Percentiles rank a stretch among this genome's conserved stretches.
These are phyloP conservation scores for Pterocarpus macrocarpus DNA, from an alignment of 306 rosid genomes.

Conservation along the genomic window DNA sequence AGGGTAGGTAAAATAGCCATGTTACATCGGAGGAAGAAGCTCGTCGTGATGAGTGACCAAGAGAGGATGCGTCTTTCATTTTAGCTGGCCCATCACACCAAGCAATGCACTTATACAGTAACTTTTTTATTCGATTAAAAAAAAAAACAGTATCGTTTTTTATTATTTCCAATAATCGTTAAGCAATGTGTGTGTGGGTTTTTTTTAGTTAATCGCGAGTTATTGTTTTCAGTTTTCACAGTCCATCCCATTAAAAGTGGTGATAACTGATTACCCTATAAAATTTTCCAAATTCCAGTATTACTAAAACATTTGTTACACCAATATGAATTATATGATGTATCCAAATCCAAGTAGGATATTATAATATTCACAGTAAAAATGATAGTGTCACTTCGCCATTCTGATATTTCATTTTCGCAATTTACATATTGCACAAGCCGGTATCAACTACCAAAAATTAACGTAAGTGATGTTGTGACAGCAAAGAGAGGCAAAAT, in stretches of 20 bases:
- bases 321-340: too few species aligned
- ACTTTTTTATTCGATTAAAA: not conserved
- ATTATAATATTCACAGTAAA: too few species aligned
- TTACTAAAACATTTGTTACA: not conserved
- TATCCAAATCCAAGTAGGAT: too few species aligned
- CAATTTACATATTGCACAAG: not conserved
- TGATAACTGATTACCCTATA: not conserved
- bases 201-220: not conserved
- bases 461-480: too few species aligned
- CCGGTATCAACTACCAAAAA: not conserved
- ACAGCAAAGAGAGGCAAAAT: too few species aligned
- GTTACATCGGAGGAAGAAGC: not conserved
- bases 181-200: not conserved
- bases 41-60: not conserved
- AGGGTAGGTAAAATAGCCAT: not conserved
- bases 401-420: constrained; percentile 8
- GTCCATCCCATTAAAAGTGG: not conserved
- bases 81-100: not conserved
- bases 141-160: not conserved
- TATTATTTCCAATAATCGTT: not conserved
- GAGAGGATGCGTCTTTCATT: not conserved
- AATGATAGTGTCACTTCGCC: constrained; percentile 18
- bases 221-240: not conserved
- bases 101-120: not conserved
- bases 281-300: not conserved